Evolutionary conservation across 2,329 filamentous ascomycete genomes (phyloP).

Genomic region (Fusarium xyrophilum): DNA sequence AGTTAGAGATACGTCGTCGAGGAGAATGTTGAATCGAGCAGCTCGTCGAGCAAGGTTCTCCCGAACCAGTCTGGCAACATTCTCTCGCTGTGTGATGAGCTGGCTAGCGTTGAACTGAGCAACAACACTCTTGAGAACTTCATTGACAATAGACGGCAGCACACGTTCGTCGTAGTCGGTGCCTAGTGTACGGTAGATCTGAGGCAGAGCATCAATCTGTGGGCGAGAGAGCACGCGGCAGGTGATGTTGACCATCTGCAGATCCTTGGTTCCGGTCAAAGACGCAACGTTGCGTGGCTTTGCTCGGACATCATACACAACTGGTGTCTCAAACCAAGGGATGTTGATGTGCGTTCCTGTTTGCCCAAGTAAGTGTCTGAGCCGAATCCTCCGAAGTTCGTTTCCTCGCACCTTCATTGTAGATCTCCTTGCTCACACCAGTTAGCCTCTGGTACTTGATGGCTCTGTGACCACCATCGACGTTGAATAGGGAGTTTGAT

Average conservation of each 20-base stretch:
- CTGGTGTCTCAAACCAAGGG: constrained; percentile 96
- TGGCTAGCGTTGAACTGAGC: constrained; percentile 99
- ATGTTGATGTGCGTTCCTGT: constrained; percentile 92
- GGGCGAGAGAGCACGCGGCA: constrained; percentile 97
- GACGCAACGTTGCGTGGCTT: constrained; percentile 97
- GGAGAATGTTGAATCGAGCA: constrained; percentile 93
- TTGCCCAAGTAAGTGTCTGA: constrained; percentile 20
- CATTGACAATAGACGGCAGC: constrained; percentile 96
- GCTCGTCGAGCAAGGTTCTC: constrained; percentile 92
- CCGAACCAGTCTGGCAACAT: constrained; percentile 86
- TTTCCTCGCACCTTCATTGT: constrained; percentile 75
- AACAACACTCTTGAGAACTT: constrained; percentile 97
- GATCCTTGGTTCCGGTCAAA: constrained; percentile 96
- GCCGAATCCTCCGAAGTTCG: constrained; percentile 23
- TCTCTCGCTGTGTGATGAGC: constrained; percentile 98
- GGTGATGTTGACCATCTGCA: constrained; percentile 99
- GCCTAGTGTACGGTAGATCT: constrained; percentile 96
- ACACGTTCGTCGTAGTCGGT: constrained; percentile 97
- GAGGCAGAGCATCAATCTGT: constrained; percentile 84
- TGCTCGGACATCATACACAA: constrained; percentile 97
- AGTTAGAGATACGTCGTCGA: constrained; percentile 97
- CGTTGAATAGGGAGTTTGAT: constrained; percentile 73
- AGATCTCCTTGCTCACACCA: constrained; percentile 96
- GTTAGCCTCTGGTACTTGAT: constrained; percentile 96
- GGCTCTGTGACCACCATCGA: constrained; percentile 97